These are phyloP conservation scores for Nymphaea thermarum DNA, from an alignment of 164 flowering plant genomes.

Conservation along the genomic window DNA sequence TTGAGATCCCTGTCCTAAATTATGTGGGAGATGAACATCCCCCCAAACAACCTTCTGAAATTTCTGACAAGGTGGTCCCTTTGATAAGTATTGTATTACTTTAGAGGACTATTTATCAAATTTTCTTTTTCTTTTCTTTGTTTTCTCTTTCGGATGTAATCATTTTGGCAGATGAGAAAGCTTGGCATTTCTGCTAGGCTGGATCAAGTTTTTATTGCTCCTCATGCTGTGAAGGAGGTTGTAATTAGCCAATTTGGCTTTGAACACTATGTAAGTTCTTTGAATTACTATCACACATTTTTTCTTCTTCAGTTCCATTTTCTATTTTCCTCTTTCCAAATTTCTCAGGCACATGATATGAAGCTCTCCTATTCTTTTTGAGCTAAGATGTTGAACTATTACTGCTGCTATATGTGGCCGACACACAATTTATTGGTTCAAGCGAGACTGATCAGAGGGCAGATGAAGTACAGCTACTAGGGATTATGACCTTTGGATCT, in stretches of 20 bases:
- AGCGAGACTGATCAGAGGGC: constrained; percentile 69
- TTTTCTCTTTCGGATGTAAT: neutral
- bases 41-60: constrained; percentile 20
- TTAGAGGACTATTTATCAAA: neutral
- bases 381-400: neutral
- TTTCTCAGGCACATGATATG: no score
- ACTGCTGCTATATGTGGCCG: neutral
- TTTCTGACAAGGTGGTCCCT: constrained; percentile 52
- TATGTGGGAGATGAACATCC: constrained; percentile 22
- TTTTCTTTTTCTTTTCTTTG: neutral
- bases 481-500: constrained; percentile 90
- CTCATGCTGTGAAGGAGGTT: constrained; percentile 82
- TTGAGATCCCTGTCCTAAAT: constrained; percentile 76
- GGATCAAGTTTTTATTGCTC: constrained; percentile 93
- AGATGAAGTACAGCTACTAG: constrained; percentile 38
- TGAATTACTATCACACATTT: no score
- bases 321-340: no score
- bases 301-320: no score
- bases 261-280: constrained; percentile 60
- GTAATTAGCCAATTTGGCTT: constrained; percentile 53
- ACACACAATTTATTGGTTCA: constrained; percentile 72
- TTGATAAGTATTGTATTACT: neutral
- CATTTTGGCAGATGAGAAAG: constrained; percentile 40
- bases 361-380: no score
- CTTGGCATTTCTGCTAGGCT: constrained; percentile 81